Evolutionary conservation across 768 basidiomycete species (phyloP), one percentile per base, ranked within the genome.

Genomic region (Lenzites betulinus): DNA sequence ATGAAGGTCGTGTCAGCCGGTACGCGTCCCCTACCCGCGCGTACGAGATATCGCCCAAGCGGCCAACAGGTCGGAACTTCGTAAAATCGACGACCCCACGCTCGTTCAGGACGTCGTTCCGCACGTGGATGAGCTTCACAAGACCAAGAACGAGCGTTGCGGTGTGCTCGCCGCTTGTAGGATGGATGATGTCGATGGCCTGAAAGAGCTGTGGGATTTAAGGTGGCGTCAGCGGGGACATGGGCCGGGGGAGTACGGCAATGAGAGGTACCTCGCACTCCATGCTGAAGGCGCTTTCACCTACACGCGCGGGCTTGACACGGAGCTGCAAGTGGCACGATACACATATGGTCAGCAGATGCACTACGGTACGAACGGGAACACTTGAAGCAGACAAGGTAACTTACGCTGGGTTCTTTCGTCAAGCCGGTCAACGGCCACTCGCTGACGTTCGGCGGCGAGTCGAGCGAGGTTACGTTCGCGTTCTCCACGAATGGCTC

Each of bases 251-350:
- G 23, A 35, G 51, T n/a, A n/a, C n/a, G n/a, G n/a, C n/a, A 25
- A 26, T 20, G 58, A 30, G 11, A 33, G n/a, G 15, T 48, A 76
- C 75, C 54, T 78, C 77, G 65, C 79, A 80, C 63, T 80, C 79
- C 77, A 80, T 77, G 64, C 76, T 77, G 67, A 81, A 79, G 3
- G 79, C 79, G 62, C 79, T 80, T 46, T 80, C 79, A 57, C 73
- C 73, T 48, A 80, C 79, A 8, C 79, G 69, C 4, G 79, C 59
- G 0, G 79, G 71, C 66, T 76, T 75, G 23, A 80, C 76, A 38
- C 71, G 66, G 18, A 71, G 66, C 79, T 79, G 44, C 13, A 3
- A 23, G 7, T 6, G 5, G 12, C 44, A 22, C 1, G 1, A 8
- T 9, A 20, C 42, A 20, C 44, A 23, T 39, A 39, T 5, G 3